Evolutionary conservation across 2,329 filamentous ascomycete species (phyloP).

Genomic region (Verticillium albo-atrum): DNA sequence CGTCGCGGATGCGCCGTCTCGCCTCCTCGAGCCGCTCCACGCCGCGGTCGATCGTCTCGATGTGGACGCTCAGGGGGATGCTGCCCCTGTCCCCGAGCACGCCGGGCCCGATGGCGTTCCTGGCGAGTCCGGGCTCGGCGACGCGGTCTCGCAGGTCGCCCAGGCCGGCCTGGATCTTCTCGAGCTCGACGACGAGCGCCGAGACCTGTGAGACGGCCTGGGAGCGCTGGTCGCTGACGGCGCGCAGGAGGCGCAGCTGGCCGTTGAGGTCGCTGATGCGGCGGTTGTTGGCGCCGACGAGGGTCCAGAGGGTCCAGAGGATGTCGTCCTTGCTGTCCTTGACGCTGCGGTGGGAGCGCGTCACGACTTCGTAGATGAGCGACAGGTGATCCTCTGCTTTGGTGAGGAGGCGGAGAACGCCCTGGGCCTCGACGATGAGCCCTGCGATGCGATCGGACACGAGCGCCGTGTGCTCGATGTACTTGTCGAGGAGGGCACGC

Average conservation of each 20-base stretch:
- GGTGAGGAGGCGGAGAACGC: conserved; percentile 59
- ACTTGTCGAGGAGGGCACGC: conserved; percentile 64
- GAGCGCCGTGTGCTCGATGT: conserved; percentile 65
- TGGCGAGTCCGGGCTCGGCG: conserved; percentile 56
- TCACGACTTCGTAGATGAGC: conserved; percentile 64
- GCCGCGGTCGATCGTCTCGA: conserved; percentile 68
- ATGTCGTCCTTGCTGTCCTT: conserved; percentile 59
- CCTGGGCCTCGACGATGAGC: conserved; percentile 67
- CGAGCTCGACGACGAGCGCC: conserved; percentile 65
- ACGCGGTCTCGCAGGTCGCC: conserved; percentile 69
- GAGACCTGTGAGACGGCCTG: conserved; percentile 65
- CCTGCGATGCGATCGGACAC: conserved; percentile 65
- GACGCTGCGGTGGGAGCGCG: conserved; percentile 57
- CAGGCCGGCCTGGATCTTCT: conserved; percentile 66
- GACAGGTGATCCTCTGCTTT: conserved; percentile 66
- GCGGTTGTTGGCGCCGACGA: conserved; percentile 64
- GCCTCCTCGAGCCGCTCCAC: conserved; percentile 67
- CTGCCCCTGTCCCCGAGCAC: conserved; percentile 19
- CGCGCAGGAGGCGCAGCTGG: conserved; percentile 59
- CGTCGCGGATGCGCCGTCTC: conserved; percentile 51
- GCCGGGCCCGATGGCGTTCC: conserved; percentile 32
- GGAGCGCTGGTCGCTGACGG: conserved; percentile 63
- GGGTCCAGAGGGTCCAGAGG: conserved; percentile 67
- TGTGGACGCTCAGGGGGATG: conserved; percentile 67
- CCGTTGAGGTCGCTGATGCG: conserved; percentile 56